phyloP scores from a whole-genome alignment of 805 yeast species.

The Candida gorgasii region DNA sequence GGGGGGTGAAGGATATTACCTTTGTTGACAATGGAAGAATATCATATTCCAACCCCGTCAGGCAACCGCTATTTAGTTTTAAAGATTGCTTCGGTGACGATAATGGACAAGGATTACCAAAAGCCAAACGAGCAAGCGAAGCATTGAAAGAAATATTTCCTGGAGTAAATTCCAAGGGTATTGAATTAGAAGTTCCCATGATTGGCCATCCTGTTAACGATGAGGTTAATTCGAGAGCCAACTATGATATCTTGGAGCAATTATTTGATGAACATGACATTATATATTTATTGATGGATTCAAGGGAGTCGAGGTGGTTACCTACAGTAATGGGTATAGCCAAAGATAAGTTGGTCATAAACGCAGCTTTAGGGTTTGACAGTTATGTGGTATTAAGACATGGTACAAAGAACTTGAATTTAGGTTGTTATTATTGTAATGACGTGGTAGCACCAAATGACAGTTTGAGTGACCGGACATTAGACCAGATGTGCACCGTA shows the following conservation, averaged over 20 bases:
- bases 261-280: conserved; percentile 72
- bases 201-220: conserved; percentile 83
- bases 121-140: conserved; percentile 77
- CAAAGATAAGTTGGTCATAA: conserved; percentile 70
- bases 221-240: conserved; percentile 47
- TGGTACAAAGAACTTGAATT: conserved; percentile 48
- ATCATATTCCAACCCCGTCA: conserved; percentile 91
- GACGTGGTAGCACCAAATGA: conserved; percentile 95
- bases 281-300: conserved; percentile 82
- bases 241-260: conserved; percentile 52
- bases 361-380: conserved; percentile 95
- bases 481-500: conserved; percentile 99
- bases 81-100: conserved; percentile 79
- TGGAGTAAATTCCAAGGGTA: conserved; percentile 64
- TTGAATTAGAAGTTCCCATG: conserved; percentile 84
- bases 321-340: conserved; percentile 82
- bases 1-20: conserved; percentile 89
- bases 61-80: conserved; percentile 85
- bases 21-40: conserved; percentile 89
- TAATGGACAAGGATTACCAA: conserved; percentile 57
- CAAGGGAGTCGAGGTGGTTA: conserved; percentile 96
- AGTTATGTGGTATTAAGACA: conserved; percentile 93
- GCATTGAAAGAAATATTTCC: conserved; percentile 78
- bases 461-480: conserved; percentile 79
- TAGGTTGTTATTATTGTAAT: conserved; percentile 95